These are phyloP conservation scores for Colletotrichum chlorophyti DNA, from an alignment of 2,329 filamentous ascomycete species.

Conservation along the genomic window DNA sequence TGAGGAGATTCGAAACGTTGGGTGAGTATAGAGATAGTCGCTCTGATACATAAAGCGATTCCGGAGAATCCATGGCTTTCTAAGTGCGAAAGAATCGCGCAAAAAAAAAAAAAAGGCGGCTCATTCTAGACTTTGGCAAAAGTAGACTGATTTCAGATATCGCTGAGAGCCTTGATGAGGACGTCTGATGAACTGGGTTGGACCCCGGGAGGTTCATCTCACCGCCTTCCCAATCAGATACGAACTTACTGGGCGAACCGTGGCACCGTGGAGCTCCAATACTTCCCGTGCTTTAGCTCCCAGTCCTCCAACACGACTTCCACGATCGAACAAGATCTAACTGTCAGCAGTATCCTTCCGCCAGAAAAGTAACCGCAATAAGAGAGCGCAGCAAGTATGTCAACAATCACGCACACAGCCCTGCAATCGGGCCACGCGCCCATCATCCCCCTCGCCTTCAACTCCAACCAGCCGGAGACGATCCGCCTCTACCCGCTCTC, in stretches of 20 bases:
- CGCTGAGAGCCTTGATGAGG: constrained; percentile 2
- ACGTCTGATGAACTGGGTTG: neutral
- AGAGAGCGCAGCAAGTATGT: constrained; percentile 62
- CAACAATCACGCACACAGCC: constrained; percentile 78
- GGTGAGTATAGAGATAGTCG: too few relatives aligned
- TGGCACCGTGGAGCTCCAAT: constrained; percentile 4
- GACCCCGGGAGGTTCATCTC: neutral
- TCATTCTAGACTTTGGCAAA: too few relatives aligned
- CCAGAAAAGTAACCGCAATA: neutral
- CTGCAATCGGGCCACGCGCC: constrained; percentile 82
- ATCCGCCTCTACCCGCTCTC: constrained; percentile 93
- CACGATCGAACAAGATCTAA: neutral
- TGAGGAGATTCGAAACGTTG: too few relatives aligned
- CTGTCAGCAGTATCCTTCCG: neutral
- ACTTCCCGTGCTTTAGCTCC: constrained; percentile 1
- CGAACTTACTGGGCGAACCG: neutral
- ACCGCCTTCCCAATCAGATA: neutral
- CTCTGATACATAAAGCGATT: too few relatives aligned
- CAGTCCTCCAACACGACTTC: neutral
- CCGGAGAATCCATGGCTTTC: too few relatives aligned
- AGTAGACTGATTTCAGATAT: too few relatives aligned
- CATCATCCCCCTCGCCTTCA: constrained; percentile 82
- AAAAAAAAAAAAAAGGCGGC: too few relatives aligned
- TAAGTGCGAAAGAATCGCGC: too few relatives aligned
- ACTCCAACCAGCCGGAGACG: constrained; percentile 85